Conservation (phyloP, 768 basidiomycete species). For the Tylopilus felleus region DNA sequence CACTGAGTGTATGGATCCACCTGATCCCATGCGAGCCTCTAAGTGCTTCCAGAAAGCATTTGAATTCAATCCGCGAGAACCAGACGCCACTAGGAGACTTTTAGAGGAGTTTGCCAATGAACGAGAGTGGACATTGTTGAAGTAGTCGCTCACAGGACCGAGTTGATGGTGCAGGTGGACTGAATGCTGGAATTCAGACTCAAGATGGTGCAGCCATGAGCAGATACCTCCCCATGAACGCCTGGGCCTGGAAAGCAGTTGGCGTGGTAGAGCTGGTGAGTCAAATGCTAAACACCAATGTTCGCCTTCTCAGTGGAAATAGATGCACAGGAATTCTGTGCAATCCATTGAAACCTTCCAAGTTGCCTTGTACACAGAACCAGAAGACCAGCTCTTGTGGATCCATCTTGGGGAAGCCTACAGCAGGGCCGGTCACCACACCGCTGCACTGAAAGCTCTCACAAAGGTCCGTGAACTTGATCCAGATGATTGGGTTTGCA, state of each 20-base stretch:
- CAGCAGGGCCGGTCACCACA: slow-evolving; percentile 79
- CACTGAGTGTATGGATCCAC: slow-evolving; percentile 62
- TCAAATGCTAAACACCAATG: slow-evolving; percentile 8
- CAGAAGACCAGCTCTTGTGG: slow-evolving; percentile 82
- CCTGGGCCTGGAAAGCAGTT: slow-evolving; percentile 98
- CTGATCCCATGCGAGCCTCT: slow-evolving; percentile 80
- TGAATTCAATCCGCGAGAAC: slow-evolving; percentile 89
- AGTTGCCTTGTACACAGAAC: slow-evolving; percentile 75
- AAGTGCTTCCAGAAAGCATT: slow-evolving; percentile 99
- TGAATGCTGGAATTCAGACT: slow-evolving; percentile 52
- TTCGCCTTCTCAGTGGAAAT: background rate
- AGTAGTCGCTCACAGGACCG: slow-evolving; percentile 84
- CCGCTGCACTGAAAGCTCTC: slow-evolving; percentile 87
- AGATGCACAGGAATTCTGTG: slow-evolving; percentile 68
- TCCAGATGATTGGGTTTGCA: slow-evolving; percentile 78
- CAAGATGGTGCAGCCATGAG: slow-evolving; percentile 38
- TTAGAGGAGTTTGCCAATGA: slow-evolving; percentile 91
- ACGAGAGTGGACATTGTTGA: slow-evolving; percentile 92
- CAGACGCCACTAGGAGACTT: slow-evolving; percentile 75
- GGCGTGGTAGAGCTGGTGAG: slow-evolving; percentile 89
- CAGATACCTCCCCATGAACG: slow-evolving; percentile 70
- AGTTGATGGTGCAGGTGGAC: slow-evolving; percentile 91
- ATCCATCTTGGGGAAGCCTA: slow-evolving; percentile 91
- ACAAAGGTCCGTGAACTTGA: slow-evolving; percentile 67
- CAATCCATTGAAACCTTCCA: slow-evolving; percentile 83